Evolutionary conservation across 2,329 filamentous ascomycete species (phyloP).

Genomic region (Emericellopsis atlantica): DNA sequence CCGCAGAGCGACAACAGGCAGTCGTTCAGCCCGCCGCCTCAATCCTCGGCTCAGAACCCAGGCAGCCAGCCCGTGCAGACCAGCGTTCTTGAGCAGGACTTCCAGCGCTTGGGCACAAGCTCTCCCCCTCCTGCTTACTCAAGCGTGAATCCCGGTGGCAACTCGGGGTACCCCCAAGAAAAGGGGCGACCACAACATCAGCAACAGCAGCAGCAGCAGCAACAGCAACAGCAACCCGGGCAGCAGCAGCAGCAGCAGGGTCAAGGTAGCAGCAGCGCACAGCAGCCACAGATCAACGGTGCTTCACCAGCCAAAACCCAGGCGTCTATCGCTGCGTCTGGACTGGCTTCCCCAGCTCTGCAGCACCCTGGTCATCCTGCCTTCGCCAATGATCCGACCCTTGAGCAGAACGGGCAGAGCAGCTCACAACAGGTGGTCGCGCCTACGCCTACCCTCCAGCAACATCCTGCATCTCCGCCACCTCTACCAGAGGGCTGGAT

Average conservation of each 20-base stretch:
- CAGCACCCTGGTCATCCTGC: conserved; percentile 67
- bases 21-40: conserved; percentile 28
- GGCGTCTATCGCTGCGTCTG: conserved; percentile 10
- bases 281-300: conserved; percentile 9
- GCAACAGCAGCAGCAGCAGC: conserved; percentile 5
- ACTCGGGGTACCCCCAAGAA: conserved; percentile 62
- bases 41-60: conserved; percentile 18
- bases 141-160: conserved; percentile 46
- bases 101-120: conserved; percentile 68
- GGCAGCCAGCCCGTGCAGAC: conserved; percentile 33
- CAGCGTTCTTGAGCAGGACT: conserved; percentile 74
- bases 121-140: conserved; percentile 95
- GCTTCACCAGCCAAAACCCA: conserved; percentile 17
- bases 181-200: conserved; percentile 46
- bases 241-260: conserved; percentile 6
- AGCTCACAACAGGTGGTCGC: conserved; percentile 29
- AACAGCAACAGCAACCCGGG: conserved; percentile 6
- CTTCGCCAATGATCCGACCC: conserved; percentile 72
- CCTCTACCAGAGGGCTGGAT: conserved; percentile 97
- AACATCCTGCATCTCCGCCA: conserved; percentile 67
- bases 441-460: conserved; percentile 23
- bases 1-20: conserved; percentile 23
- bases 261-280: conserved; percentile 8
- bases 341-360: conserved; percentile 31
- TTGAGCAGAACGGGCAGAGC: conserved; percentile 34